Evolutionary conservation across 805 yeast genomes (phyloP), one percentile per base, ranked within the genome.

Genomic region (Suhomyces sp.): DNA sequence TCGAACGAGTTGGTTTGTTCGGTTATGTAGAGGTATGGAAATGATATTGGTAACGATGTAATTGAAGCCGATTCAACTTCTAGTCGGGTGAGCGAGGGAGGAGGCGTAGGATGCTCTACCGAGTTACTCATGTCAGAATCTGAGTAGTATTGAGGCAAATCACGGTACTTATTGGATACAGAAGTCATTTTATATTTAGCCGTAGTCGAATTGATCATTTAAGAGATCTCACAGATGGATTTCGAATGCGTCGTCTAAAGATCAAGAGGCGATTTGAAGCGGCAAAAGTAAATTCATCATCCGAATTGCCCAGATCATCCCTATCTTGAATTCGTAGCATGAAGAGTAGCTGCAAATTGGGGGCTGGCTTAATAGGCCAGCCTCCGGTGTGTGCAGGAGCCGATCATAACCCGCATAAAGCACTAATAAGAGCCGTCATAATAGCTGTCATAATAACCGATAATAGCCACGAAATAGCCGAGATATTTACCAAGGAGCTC

Each of bases 51-150:
- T 2, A 64, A 20, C 4, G 72, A 67, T 4, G 61, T 54, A 8
- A 67, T 57, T 3, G 72, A 68, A 2, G 62, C 49, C 3, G 67
- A 57, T 41, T 62, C 63, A 25, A 61, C 64, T 48, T 63, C 69
- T 22, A 63, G 49, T 22, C 62, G 49, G 9, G 21, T 20, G 19
- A 43, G 10, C 44, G 49, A 15, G 10, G 49, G 43, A 0, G 49
- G 49, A 24, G 44, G 44, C 6, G 44, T 39, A 7, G 22, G 43
- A 13, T 47, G 41, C 13, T 39, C 43, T 7, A 27, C 33, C 17
- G 47, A 45, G 19, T 9, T 45, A 8, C 40, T 10, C 50, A 47
- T 47, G 1, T 41, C 46, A 15, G 46, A 29, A 8, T 47, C 50
- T 9, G 35, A 27, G 17, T 40, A 25, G 40, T 47, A 47, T 17